Evolutionary conservation across 2,329 filamentous ascomycete species (phyloP).

Genomic region (Lachnellula cervina): DNA sequence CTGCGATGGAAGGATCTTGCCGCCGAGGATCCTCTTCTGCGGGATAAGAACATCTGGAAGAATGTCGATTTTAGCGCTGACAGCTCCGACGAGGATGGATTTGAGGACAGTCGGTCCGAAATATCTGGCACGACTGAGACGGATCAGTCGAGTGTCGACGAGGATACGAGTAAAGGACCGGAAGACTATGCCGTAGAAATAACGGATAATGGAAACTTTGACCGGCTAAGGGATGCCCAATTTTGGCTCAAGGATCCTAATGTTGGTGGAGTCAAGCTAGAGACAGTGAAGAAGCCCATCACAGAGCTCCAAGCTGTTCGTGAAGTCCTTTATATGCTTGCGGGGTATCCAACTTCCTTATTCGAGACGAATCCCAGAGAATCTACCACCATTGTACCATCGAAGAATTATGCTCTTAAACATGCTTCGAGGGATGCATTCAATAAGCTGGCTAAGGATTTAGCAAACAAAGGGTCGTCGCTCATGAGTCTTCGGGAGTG

Average conservation of each 20-base stretch:
- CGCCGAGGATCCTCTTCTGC: slow-evolving; percentile 67
- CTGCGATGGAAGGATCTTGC: slow-evolving; percentile 79
- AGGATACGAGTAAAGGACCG: slow-evolving; percentile 24
- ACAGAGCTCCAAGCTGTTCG: slow-evolving; percentile 66
- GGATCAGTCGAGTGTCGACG: slow-evolving; percentile 29
- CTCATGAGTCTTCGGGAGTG: slow-evolving; percentile 47
- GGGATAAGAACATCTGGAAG: slow-evolving; percentile 65
- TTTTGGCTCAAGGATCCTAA: slow-evolving; percentile 39
- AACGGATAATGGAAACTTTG: slow-evolving; percentile 31
- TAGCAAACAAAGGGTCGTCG: slow-evolving; percentile 44
- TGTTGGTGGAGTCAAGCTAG: slow-evolving; percentile 22
- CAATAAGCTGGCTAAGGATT: slow-evolving; percentile 37
- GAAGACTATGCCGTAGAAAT: slow-evolving; percentile 32
- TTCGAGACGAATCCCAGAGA: slow-evolving; percentile 45
- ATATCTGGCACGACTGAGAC: slow-evolving; percentile 32
- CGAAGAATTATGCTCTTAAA: slow-evolving; percentile 30
- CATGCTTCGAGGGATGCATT: slow-evolving; percentile 33
- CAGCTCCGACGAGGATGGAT: slow-evolving; percentile 50
- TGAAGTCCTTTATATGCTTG: slow-evolving; percentile 81
- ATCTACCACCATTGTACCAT: slow-evolving; percentile 31
- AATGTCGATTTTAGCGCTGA: slow-evolving; percentile 61
- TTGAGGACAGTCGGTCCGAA: slow-evolving; percentile 32
- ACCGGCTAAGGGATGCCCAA: slow-evolving; percentile 39
- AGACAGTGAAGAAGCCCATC: slow-evolving; percentile 27
- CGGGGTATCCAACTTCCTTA: slow-evolving; percentile 69